These are phyloP conservation scores for Herpetomonas tarakana DNA, from an alignment of 208 protist genomes.

Conservation along the genomic window DNA sequence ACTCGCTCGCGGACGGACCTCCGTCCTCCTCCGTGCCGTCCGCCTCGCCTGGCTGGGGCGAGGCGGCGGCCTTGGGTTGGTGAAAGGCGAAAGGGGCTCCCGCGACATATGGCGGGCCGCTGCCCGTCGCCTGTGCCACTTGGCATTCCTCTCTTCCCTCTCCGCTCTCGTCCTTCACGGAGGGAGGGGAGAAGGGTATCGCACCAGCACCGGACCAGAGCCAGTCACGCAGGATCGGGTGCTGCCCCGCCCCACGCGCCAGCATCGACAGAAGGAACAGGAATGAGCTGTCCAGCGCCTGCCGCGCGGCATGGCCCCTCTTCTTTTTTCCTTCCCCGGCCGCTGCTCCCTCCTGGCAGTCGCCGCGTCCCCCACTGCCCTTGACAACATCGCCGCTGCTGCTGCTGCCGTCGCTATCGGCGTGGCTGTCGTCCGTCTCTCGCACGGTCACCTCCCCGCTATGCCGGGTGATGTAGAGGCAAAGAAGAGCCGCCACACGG, in stretches of 20 bases:
- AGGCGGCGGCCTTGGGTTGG: too few species aligned
- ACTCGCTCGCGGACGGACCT: too few species aligned
- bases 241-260: background rate
- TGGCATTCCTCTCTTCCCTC: too few species aligned
- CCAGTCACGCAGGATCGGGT: constrained; percentile 16
- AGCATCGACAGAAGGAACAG: background rate
- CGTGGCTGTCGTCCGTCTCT: background rate
- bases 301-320: constrained; percentile 12
- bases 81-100: too few species aligned
- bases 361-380: background rate
- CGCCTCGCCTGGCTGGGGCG: too few species aligned
- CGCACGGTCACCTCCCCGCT: background rate
- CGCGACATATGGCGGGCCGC: too few species aligned
- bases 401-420: background rate
- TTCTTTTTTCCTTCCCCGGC: too few species aligned
- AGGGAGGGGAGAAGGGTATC: too few species aligned
- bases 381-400: background rate
- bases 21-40: too few species aligned
- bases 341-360: background rate
- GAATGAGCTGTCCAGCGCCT: constrained; percentile 7
- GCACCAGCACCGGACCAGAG: constrained; percentile 21
- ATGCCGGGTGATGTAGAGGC: background rate
- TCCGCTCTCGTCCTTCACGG: too few species aligned
- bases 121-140: too few species aligned
- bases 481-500: background rate